Evolutionary conservation across 2,329 filamentous ascomycete species (phyloP), one percentile per base, ranked within the genome.

Genomic region (Aureobasidium sp.): DNA sequence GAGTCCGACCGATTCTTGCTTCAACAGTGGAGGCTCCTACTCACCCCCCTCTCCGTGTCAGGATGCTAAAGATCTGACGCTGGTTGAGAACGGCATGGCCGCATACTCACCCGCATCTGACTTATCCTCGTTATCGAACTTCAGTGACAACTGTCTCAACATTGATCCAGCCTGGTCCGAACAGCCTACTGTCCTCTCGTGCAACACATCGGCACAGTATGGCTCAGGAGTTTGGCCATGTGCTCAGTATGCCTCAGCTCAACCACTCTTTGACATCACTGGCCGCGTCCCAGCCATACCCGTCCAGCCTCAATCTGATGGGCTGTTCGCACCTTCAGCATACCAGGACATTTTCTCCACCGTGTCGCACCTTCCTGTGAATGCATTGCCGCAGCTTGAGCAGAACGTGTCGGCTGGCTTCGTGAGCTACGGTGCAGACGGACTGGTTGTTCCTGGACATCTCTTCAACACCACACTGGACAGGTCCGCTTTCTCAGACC

Each of bases 371-470:
- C 29, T 50, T 40, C 31, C 43, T 15, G 9, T 40, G 27, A 29
- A 23, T 38, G 45, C 9, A 4, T 7, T 16, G 18, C 18, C 40
- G n/a, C 43, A 38, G 29, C 23, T 56, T 6, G n/a, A 65, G 53
- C 53, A 50, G 33, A 58, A 42, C 53, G 50, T 50, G 31, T 15
- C 53, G 9, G 36, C 29, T 3, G 10, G 33, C 20, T 58, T 65
- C 16, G 43, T 58, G 2, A 45, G 36, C 27, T 58, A 56, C 23
- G 53, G 33, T 42, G 31, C 40, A 42, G 62, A 65, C 18, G 62
- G 62, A 50, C 42, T 58, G 31, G 62, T 65, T 31, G 53, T 31
- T 23, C 62, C 62, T 33, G 64, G 56, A 20, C 40, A 66, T 15
- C 38, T 61, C 42, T 62, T 47, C 38, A 56, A 56, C 42, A 62